Evolutionary conservation across 495 filamentous ascomycete species (phyloP).

Genomic region (Aspergillus steynii): DNA sequence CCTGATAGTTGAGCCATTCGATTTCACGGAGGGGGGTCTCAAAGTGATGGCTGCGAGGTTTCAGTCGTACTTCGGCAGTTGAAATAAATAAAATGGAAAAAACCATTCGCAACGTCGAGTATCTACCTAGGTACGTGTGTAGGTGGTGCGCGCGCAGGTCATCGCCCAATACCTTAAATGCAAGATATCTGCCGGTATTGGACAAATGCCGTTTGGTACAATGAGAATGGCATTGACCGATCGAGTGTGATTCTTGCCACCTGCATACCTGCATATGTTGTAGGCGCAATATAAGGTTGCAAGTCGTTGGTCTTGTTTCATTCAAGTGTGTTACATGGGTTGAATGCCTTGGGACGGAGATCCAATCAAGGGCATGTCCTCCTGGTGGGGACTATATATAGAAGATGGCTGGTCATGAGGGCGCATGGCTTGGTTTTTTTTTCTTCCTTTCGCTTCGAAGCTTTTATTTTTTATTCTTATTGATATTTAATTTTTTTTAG

Average conservation of each 20-base stretch:
- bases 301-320: neutral
- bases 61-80: neutral
- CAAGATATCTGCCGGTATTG: neutral
- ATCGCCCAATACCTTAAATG: neutral
- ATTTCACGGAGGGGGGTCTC: neutral
- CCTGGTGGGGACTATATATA: neutral
- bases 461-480: neutral
- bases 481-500: neutral
- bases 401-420: slow-evolving; percentile 1
- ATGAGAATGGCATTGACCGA: neutral
- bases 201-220: neutral
- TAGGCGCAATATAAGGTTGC: neutral
- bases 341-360: neutral
- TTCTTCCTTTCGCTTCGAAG: neutral
- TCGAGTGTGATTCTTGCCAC: neutral
- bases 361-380: neutral
- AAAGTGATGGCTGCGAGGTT: neutral
- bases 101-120: neutral
- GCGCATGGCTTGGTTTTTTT: neutral
- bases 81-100: neutral
- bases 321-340: neutral
- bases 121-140: neutral
- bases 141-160: neutral
- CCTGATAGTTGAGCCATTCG: neutral
- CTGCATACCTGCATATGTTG: neutral